phyloP scores from a whole-genome alignment of 1,139 yeast genomes.

The Yamadazyma mexicana region DNA sequence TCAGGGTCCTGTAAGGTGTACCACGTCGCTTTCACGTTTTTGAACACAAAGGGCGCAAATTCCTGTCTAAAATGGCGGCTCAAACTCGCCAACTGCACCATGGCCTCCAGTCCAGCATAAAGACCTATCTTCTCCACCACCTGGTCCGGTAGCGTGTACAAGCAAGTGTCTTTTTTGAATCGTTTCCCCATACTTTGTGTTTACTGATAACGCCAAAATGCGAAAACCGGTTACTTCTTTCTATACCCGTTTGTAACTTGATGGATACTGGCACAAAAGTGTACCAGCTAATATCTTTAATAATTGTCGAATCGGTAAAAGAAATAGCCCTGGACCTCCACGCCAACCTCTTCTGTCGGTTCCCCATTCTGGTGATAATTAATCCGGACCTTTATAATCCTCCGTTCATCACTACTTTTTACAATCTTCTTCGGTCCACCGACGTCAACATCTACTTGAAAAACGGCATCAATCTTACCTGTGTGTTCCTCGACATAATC shows the following conservation, averaged over 20 bases:
- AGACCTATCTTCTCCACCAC: constrained; percentile 24
- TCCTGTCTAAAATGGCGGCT: constrained; percentile 21
- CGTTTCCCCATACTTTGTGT: constrained; percentile 6
- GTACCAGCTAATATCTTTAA: neutral
- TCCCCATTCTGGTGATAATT: constrained; percentile 22
- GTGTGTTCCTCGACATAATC: constrained; percentile 13
- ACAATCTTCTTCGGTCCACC: constrained; percentile 3
- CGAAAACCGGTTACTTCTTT: constrained; percentile 1
- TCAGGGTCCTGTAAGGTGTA: constrained; percentile 20
- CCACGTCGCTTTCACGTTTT: constrained; percentile 33
- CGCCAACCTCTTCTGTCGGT: constrained; percentile 15
- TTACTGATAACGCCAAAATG: too few species aligned
- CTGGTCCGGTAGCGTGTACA: constrained; percentile 26
- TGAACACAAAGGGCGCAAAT: constrained; percentile 23
- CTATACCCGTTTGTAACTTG: constrained; percentile 1
- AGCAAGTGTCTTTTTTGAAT: constrained; percentile 4
- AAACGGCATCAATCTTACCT: constrained; percentile 7
- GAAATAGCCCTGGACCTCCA: constrained; percentile 14
- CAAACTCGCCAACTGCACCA: constrained; percentile 24
- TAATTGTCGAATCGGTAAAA: constrained; percentile 2
- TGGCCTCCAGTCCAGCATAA: constrained; percentile 20
- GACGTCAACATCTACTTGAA: neutral
- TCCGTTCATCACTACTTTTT: constrained; percentile 24
- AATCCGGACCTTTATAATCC: constrained; percentile 29
- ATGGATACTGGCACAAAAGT: neutral